Percentiles rank a stretch among this genome's conserved stretches.
These are phyloP conservation scores for Escallonia rubra DNA, from an alignment of 129 eudicot genomes.

Conservation along the genomic window DNA sequence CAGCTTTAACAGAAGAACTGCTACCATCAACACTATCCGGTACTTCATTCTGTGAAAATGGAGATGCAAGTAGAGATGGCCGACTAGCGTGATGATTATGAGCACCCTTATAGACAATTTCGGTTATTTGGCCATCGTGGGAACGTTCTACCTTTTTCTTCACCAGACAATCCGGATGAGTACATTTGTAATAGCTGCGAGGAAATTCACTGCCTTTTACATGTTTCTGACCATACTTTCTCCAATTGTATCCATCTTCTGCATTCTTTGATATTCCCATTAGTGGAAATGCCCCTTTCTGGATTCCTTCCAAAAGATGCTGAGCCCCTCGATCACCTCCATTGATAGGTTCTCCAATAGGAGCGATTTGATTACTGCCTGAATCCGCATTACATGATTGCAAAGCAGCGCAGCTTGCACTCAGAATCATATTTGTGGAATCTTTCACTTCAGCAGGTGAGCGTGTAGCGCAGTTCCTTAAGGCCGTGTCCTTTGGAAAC, in stretches of 20 bases:
- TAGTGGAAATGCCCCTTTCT: constrained; percentile 21
- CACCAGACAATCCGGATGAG: constrained; percentile 58
- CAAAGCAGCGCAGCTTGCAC: constrained; percentile 6
- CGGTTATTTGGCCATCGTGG: constrained; percentile 74
- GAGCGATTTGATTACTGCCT: constrained; percentile 6
- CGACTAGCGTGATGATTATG: constrained; percentile 87
- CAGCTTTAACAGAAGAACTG: background rate
- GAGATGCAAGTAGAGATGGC: constrained; percentile 57
- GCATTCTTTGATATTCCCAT: constrained; percentile 30
- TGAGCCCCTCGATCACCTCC: constrained; percentile 6
- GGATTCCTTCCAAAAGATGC: constrained; percentile 15
- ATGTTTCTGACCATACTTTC: constrained; percentile 86
- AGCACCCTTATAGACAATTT: constrained; percentile 76
- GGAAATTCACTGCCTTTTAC: constrained; percentile 94
- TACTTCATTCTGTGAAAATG: constrained; percentile 26
- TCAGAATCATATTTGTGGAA: constrained; percentile 8
- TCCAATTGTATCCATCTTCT: constrained; percentile 85
- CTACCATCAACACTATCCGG: constrained; percentile 40
- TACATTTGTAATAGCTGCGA: constrained; percentile 83
- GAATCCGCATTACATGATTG: constrained; percentile 8
- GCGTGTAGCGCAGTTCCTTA: constrained; percentile 17
- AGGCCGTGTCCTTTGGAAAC: constrained; percentile 18
- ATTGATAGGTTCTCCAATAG: constrained; percentile 7
- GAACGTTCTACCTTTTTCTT: constrained; percentile 76
- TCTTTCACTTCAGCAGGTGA: constrained; percentile 16